A percentile compares a stretch with the other conserved stretches of the same genome.
Conservation (phyloP, 257 asterid genomes). For the Ilex aquifolium region DNA sequence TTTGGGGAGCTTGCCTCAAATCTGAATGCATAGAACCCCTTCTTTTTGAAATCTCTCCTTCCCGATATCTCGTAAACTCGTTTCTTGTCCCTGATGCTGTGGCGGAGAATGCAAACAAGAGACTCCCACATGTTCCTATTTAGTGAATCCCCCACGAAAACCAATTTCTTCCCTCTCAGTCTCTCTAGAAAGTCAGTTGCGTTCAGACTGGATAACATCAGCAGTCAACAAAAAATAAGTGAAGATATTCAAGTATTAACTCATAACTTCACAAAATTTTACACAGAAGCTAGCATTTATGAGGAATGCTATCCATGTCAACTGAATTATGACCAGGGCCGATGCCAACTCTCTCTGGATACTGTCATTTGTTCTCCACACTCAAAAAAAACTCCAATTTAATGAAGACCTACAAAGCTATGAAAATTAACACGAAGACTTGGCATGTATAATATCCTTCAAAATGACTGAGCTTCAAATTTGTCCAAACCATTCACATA, state of each 20-base stretch:
- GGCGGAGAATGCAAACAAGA: slow-evolving; percentile 82
- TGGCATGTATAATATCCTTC: too few relatives aligned
- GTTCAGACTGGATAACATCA: slow-evolving; percentile 48
- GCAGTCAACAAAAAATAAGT: slow-evolving; percentile 5
- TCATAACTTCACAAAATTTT: neutral
- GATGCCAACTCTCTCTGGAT: too few relatives aligned
- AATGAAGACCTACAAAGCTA: too few relatives aligned
- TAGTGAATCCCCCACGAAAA: slow-evolving; percentile 86
- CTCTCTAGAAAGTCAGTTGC: slow-evolving; percentile 83
- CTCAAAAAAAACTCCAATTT: too few relatives aligned
- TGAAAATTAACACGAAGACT: too few relatives aligned
- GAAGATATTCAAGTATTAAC: neutral
- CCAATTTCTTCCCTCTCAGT: slow-evolving; percentile 67
- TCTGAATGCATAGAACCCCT: slow-evolving; percentile 81
- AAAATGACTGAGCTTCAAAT: too few relatives aligned
- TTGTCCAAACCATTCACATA: too few relatives aligned
- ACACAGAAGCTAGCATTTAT: neutral
- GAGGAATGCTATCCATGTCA: neutral
- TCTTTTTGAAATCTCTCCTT: slow-evolving; percentile 79
- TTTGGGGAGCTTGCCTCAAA: slow-evolving; percentile 59
- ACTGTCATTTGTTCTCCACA: too few relatives aligned
- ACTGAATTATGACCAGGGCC: too few relatives aligned
- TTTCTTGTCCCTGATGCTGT: slow-evolving; percentile 55
- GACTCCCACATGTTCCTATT: slow-evolving; percentile 99
- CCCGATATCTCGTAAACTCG: slow-evolving; percentile 87